Base-by-base conservation (phyloP, 345 rosid species). In the Hibiscus trionum region DNA sequence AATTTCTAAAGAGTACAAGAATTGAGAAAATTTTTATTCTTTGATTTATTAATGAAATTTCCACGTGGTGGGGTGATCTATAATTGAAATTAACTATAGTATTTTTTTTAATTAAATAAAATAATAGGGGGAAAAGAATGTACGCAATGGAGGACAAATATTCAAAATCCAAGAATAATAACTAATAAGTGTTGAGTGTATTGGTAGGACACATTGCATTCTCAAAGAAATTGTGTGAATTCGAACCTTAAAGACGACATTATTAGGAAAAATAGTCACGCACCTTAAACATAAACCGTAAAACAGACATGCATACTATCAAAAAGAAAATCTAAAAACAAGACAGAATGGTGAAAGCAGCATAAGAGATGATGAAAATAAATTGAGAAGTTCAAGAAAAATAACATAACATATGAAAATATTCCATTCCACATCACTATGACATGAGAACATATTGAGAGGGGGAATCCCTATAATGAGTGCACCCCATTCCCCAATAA, bases 381-480 rank as follows among this genome's bases (percentile, higher is more conserved):
- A 33, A 33, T 89, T 81, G 77, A 83, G 87, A 80, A 78, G 82
- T 84, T 85, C 95, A 80, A 89, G 85, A 84, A 82, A 62, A 70
- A 73, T 21, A 72, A 77, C 73, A 79, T 31, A 65, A 61, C 71
- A 55, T 19, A 75, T 65, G 72, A 74, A 75, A 77, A 70, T 75
- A 75, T 74, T 75, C 78, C 83, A 70, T 74, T 75, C 77, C 83
- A 70, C 81, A 78, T 79, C 83, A 78, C 87, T 73, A 69, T 76
- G 3, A 76, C 84, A 86, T 82, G 57, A 14, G 15, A 52, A 52
- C 15, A 73, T 77, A 21, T 52, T 78, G 55, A 75, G 74, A 76
- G 86, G 81, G 87, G 81, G 87, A 89, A 89, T 89, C 88, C 97
- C 94, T 80, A 89, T 85, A 84, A 83, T 86, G 26, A n/a, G 58